Evolutionary conservation across 371 early-diverging fungal genomes (phyloP).

Genomic region (Umbelopsis sp.): DNA sequence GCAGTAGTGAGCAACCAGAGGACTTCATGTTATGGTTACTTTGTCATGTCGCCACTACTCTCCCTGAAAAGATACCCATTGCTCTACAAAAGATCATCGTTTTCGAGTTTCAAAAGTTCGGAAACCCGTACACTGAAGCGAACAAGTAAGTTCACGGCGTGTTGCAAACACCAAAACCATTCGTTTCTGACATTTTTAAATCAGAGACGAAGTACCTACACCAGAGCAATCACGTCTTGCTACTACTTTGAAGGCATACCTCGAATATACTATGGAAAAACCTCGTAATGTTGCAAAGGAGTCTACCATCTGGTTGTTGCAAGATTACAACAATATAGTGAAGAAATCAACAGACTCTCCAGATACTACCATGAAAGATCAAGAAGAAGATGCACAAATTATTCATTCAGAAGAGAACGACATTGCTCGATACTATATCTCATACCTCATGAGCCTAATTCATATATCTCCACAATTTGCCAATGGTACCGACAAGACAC

Average conservation of each 20-base stretch:
- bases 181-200: not conserved
- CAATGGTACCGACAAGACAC: constrained; percentile 23
- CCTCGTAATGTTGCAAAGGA: not conserved
- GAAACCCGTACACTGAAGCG: constrained; percentile 33
- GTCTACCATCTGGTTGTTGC: not conserved
- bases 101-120: constrained; percentile 24
- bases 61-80: constrained; percentile 29
- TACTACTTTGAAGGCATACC: constrained; percentile 23
- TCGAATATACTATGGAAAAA: constrained; percentile 24
- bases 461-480: constrained; percentile 30
- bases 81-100: constrained; percentile 37
- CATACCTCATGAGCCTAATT: constrained; percentile 40
- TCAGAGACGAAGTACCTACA: not conserved
- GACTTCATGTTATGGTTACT: not conserved
- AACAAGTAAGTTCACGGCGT: constrained; percentile 7
- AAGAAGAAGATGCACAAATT: too few relatives aligned
- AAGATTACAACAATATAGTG: constrained; percentile 18
- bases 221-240: constrained; percentile 24
- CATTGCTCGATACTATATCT: constrained; percentile 26
- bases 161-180: not conserved
- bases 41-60: constrained; percentile 20
- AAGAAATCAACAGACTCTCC: constrained; percentile 19
- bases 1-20: not conserved
- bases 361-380: not conserved
- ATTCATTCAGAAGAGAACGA: constrained; percentile 2